Base-by-base conservation (phyloP, 352 stramenopile species). In the Peronosclerospora sorghi region DNA sequence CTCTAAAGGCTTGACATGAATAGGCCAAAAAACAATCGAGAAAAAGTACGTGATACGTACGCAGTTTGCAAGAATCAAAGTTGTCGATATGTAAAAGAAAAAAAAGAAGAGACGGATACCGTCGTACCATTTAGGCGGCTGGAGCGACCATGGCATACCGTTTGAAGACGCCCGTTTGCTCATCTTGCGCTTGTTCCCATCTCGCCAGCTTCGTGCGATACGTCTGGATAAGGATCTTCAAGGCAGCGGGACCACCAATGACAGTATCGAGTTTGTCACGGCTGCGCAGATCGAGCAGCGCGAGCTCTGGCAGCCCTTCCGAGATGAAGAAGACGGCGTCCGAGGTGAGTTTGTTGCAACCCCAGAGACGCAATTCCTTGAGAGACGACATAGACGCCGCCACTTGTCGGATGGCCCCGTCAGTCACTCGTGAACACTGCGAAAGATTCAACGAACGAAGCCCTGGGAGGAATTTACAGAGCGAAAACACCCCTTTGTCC, bases 171-270 rank as follows among this genome's bases (percentile, higher is more conserved):
- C 78, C 78, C 1, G 72, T 50, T 35, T 87, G 60, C 10, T 75
- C 75, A 3, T 51, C 65, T 35, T 81, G 68, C 0, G 63, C 65
- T 19, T 83, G 72, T 40, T 91, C 73, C 78, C 78, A 91, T 35
- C 68, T 71, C 8, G 56, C 70, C 14, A 84, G 55, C 35, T 72
- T 69, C 43, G 60, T 80, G 40, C 75, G 62, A 40, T 82, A 83
- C 13, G 66, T 84, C 56, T 85, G 68, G 30, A 87, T 84, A 8
- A 91, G 63, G 45, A 85, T 73, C 59, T 87, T 85, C 39, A 86
- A 56, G n/a, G 71, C 73, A 12, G 66, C 77, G 3, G 60, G 70
- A 0, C 78, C 78, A 12, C 78, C 78, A 38, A 91, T 91, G 8
- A 92, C 75, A 10, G 68, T 61, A 34, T 88, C 74, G 3, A 87